Conservation (phyloP, 768 basidiomycete species). For the Tulasnella sp. region DNA sequence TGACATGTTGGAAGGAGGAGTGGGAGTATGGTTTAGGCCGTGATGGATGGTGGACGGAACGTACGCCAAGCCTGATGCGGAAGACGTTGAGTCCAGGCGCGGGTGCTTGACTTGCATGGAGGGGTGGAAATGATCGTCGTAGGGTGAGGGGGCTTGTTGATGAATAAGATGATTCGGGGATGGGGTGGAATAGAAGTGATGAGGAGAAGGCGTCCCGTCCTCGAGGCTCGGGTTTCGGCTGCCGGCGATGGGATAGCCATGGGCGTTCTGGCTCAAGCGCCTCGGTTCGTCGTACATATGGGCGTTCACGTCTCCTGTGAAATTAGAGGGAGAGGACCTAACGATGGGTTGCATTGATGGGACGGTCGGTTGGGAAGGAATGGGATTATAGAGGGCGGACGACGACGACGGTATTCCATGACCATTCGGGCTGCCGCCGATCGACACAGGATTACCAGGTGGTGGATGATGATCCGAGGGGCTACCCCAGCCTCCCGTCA, state of each 20-base stretch:
- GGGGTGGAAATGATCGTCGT: background rate
- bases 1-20: background rate
- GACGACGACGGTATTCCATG: background rate
- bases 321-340: background rate
- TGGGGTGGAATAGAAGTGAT: background rate
- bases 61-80: background rate
- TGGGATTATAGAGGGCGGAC: background rate
- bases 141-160: background rate
- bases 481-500: background rate
- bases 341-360: background rate
- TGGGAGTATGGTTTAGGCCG: background rate
- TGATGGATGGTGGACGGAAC: background rate
- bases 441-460: background rate
- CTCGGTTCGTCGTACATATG: background rate
- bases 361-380: background rate
- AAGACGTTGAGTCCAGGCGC: background rate
- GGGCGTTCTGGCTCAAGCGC: background rate
- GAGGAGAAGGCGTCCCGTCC: background rate
- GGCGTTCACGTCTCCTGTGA: background rate
- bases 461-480: background rate
- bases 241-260: background rate
- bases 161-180: background rate
- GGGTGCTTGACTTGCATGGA: conserved; percentile 7
- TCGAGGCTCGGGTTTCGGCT: background rate
- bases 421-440: background rate